These are phyloP conservation scores for Macadamia tetraphylla DNA, from an alignment of 164 flowering plant species.

Conservation along the genomic window DNA sequence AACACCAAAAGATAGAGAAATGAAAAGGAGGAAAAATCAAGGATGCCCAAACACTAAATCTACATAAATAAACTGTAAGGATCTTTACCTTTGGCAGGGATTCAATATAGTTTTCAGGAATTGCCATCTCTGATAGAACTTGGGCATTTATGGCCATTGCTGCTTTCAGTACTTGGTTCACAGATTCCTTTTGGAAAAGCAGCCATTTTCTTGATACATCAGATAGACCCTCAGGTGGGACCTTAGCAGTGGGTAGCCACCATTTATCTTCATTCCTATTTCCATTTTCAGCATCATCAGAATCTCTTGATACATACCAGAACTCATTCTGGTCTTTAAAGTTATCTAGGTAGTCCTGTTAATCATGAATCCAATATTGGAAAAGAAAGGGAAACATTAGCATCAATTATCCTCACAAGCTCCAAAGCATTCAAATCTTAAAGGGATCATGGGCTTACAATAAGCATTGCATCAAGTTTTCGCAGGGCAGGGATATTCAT, in stretches of 20 bases:
- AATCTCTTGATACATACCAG: slow-evolving; percentile 57
- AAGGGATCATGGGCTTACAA: slow-evolving; percentile 41
- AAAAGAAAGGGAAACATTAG: neutral
- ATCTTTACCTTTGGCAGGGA: slow-evolving; percentile 79
- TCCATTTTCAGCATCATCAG: slow-evolving; percentile 37
- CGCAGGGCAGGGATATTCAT: slow-evolving; percentile 87
- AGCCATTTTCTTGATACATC: slow-evolving; percentile 59
- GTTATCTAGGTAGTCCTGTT: slow-evolving; percentile 57
- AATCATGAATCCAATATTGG: neutral
- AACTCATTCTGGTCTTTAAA: slow-evolving; percentile 63
- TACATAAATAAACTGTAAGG: neutral
- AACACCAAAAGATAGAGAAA: slow-evolving; percentile 4
- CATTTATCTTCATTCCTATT: slow-evolving; percentile 58
- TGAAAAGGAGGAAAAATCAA: neutral
- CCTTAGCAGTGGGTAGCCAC: slow-evolving; percentile 79
- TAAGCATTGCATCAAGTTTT: slow-evolving; percentile 84
- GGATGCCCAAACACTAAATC: neutral
- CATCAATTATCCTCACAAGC: neutral
- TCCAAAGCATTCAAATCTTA: neutral
- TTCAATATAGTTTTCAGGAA: slow-evolving; percentile 83
- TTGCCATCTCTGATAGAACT: slow-evolving; percentile 73
- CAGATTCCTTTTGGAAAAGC: slow-evolving; percentile 70
- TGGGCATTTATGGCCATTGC: slow-evolving; percentile 94
- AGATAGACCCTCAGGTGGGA: slow-evolving; percentile 67
- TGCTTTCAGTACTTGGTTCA: slow-evolving; percentile 86